Conservation (phyloP, 2,329 filamentous ascomycete genomes). For the Elsinoe ampelina region DNA sequence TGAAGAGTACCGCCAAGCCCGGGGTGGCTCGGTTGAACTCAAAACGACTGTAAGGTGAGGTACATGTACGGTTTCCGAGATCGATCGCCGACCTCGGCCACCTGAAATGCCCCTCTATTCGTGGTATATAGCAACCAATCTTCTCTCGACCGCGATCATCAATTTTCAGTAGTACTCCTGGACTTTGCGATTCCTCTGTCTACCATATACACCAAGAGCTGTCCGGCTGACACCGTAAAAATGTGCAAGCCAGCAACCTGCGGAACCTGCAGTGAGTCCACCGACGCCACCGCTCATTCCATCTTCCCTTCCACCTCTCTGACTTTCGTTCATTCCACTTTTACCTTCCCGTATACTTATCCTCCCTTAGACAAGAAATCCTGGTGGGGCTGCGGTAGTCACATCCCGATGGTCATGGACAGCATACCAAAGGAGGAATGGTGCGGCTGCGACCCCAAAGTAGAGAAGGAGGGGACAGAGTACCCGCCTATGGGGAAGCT, state of each 20-base stretch:
- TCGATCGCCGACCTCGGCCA: not conserved
- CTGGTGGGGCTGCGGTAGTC: constrained; percentile 28
- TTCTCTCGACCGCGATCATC: no score
- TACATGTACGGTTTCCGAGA: no score
- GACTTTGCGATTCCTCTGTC: no score
- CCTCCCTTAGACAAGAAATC: constrained; percentile 23
- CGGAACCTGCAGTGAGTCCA: constrained; percentile 50
- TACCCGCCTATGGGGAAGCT: constrained; percentile 16
- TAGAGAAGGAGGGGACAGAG: constrained; percentile 40
- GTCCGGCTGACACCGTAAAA: not conserved
- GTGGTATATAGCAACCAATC: not conserved
- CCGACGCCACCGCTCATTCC: not conserved
- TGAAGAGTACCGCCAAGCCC: no score
- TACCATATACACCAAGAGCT: no score
- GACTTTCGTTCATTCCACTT: constrained; percentile 12
- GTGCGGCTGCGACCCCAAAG: constrained; percentile 57
- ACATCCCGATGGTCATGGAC: constrained; percentile 46
- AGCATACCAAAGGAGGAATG: constrained; percentile 47
- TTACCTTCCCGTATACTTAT: constrained; percentile 11
- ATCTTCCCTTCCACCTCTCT: constrained; percentile 5
- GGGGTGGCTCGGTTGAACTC: no score
- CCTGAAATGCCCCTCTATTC: not conserved
- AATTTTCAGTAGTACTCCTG: no score
- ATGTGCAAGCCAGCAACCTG: constrained; percentile 62
- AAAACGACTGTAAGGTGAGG: no score